phyloP scores from a whole-genome alignment of 2,329 filamentous ascomycete genomes.

The Cladophialophora chaetospira region DNA sequence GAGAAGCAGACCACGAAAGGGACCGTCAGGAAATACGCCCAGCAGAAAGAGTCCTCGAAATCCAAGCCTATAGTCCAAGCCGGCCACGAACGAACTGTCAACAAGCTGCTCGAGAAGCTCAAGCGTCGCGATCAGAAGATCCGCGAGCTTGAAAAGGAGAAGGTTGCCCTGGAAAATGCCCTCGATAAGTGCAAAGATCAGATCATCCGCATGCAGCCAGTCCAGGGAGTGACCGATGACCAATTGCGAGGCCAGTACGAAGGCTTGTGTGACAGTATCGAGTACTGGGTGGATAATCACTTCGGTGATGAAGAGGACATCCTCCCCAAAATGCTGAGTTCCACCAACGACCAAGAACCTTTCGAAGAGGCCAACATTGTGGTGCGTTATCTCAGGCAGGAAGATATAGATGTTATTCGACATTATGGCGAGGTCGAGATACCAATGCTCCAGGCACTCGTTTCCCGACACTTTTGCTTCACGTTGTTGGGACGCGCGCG shows the following conservation, averaged over 20 bases:
- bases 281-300: slow-evolving; percentile 11
- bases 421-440: neutral
- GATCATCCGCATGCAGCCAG: slow-evolving; percentile 21
- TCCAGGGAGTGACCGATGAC: slow-evolving; percentile 16
- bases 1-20: no score
- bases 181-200: slow-evolving; percentile 23
- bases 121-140: neutral
- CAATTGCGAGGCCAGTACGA: slow-evolving; percentile 8
- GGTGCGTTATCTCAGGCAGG: neutral
- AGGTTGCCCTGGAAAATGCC: slow-evolving; percentile 5
- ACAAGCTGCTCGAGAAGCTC: neutral
- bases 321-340: neutral
- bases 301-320: neutral
- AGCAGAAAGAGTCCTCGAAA: neutral
- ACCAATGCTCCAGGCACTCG: neutral
- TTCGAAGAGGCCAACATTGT: neutral
- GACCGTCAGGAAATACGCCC: no score
- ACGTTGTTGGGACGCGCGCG: neutral
- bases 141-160: neutral
- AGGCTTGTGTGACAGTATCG: slow-evolving; percentile 15
- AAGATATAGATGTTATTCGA: neutral
- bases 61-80: neutral
- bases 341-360: neutral
- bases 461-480: neutral
- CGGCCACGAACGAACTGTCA: neutral